Conservation (phyloP, 768 basidiomycete genomes). For the Tulasnella sp. region DNA sequence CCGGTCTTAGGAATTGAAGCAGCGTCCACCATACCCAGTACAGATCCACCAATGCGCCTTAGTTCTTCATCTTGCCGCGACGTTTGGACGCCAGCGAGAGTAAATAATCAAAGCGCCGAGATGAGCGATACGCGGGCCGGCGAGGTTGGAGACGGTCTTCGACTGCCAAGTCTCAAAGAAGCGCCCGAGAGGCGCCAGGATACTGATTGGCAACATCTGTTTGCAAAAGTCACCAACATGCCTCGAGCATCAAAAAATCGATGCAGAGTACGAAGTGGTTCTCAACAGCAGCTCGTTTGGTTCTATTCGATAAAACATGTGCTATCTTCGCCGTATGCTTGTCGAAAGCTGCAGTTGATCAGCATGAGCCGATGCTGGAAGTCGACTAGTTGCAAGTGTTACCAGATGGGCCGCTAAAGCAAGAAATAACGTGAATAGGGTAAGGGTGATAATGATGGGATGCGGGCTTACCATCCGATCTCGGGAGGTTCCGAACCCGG, state of each 20-base stretch:
- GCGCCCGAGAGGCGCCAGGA: too few species aligned
- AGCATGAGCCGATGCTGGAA: conserved; percentile 2
- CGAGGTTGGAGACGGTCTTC: background rate
- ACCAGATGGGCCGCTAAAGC: background rate
- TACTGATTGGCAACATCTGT: too few species aligned
- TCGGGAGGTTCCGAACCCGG: background rate
- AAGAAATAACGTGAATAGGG: background rate
- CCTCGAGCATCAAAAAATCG: too few species aligned
- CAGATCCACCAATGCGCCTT: too few species aligned
- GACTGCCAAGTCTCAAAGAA: background rate
- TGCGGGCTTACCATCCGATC: conserved; percentile 12
- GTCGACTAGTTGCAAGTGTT: conserved; percentile 18
- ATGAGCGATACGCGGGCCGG: background rate
- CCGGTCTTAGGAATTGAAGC: background rate
- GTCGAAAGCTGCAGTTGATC: background rate
- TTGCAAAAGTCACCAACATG: too few species aligned
- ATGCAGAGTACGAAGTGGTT: too few species aligned
- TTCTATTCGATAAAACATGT: background rate
- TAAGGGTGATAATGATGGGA: background rate
- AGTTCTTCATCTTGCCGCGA: background rate
- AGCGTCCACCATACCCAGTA: too few species aligned
- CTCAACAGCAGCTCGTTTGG: background rate
- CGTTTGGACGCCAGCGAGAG: background rate
- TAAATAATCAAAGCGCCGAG: background rate
- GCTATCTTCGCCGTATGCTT: background rate